phyloP scores from a whole-genome alignment of 2,329 filamentous ascomycete genomes.

The Fusarium abutilonis region DNA sequence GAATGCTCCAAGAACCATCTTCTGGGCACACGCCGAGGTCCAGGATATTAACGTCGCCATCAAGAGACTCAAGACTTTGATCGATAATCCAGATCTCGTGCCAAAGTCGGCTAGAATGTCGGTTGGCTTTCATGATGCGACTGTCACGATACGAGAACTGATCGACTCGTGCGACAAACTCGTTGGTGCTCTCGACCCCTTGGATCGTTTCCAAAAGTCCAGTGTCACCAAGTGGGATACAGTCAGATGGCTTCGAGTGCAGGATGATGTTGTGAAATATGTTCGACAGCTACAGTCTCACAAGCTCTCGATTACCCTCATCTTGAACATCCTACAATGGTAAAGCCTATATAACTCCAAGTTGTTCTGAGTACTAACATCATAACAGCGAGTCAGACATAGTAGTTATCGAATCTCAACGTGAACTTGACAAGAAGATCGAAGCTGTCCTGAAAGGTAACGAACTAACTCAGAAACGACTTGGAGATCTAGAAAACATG shows the following conservation, averaged over 20 bases:
- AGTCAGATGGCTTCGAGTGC: slow-evolving; percentile 17
- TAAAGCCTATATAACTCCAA: accelerated
- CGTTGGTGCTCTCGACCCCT: background rate
- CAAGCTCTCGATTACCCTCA: slow-evolving; percentile 21
- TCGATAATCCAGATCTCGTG: slow-evolving; percentile 20
- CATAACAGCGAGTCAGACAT: slow-evolving; percentile 10
- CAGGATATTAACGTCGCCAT: slow-evolving; percentile 26
- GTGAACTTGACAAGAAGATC: slow-evolving; percentile 10
- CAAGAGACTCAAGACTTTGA: slow-evolving; percentile 7
- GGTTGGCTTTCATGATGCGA: slow-evolving; percentile 22
- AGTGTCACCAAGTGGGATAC: slow-evolving; percentile 4
- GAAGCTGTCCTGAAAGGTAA: slow-evolving; percentile 8
- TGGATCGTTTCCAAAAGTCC: background rate
- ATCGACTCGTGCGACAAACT: slow-evolving; percentile 19
- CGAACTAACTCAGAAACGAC: slow-evolving; percentile 8
- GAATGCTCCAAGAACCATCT: slow-evolving; percentile 11
- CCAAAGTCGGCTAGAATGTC: slow-evolving; percentile 18
- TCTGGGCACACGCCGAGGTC: slow-evolving; percentile 20
- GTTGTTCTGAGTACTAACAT: background rate
- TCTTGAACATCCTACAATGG: slow-evolving; percentile 24
- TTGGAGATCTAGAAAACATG: slow-evolving; percentile 12
- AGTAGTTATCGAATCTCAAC: slow-evolving; percentile 17
- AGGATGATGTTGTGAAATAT: slow-evolving; percentile 26
- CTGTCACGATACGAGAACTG: slow-evolving; percentile 20
- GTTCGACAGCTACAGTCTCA: slow-evolving; percentile 23